A percentile compares a stretch with the other conserved stretches of the same genome.
Conservation (phyloP, 1,284 basidiomycete genomes). For the Ustilago lituana region DNA sequence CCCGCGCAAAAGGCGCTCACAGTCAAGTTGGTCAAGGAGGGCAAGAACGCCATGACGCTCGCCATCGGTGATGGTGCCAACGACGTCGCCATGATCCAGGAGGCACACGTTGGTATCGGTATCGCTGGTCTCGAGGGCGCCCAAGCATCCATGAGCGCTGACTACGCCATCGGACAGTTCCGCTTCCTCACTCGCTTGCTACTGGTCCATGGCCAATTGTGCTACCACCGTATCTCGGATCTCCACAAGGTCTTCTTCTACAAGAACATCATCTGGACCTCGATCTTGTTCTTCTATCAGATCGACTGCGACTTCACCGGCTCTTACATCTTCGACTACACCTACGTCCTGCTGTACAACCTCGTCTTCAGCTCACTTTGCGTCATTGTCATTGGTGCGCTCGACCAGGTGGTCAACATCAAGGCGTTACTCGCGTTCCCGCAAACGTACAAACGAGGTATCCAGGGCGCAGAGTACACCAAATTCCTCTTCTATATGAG, state of each 20-base stretch:
- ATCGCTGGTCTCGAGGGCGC: conserved; percentile 93
- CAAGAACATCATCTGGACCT: conserved; percentile 75
- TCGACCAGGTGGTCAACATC: conserved; percentile 94
- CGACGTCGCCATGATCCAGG: conserved; percentile 97
- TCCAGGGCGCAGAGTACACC: conserved; percentile 91
- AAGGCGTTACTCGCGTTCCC: conserved; percentile 89
- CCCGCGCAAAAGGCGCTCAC: conserved; percentile 96
- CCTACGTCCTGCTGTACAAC: conserved; percentile 74
- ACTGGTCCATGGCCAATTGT: conserved; percentile 95
- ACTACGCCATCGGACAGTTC: conserved; percentile 98
- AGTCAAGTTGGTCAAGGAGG: conserved; percentile 94
- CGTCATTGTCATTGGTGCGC: conserved; percentile 90
- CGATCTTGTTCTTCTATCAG: conserved; percentile 93
- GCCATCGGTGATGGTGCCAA: conserved; percentile 97
- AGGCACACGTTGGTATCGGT: conserved; percentile 95
- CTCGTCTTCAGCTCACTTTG: conserved; percentile 92
- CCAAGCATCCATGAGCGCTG: conserved; percentile 98
- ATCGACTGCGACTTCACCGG: conserved; percentile 90
- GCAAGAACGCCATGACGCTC: conserved; percentile 92
- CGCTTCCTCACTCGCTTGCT: conserved; percentile 88
- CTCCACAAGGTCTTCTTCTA: conserved; percentile 80
- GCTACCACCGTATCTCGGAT: conserved; percentile 93
- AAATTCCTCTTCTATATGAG: conserved; percentile 90
- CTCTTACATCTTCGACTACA: conserved; percentile 95
- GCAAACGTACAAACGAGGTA: conserved; percentile 91